phyloP scores from a whole-genome alignment of 1,284 basidiomycete species.

The Cryptococcus wingfieldii region DNA sequence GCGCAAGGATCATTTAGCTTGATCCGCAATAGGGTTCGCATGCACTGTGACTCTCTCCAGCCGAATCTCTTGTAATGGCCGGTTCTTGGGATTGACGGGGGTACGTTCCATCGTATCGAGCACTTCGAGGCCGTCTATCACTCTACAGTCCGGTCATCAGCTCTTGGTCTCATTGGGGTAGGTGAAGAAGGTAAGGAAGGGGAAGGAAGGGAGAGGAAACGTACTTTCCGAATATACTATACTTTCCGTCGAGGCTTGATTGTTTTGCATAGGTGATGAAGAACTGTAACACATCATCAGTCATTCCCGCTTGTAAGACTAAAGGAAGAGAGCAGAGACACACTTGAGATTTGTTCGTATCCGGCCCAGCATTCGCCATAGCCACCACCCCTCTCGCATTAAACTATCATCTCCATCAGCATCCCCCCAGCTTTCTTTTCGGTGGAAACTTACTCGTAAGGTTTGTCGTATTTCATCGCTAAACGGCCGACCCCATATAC shows the following conservation, averaged over 20 bases:
- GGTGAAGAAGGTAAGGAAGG: neutral
- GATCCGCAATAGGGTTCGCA: constrained; percentile 70
- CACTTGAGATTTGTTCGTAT: constrained; percentile 78
- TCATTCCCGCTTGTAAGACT: neutral
- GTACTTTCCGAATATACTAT: constrained; percentile 80
- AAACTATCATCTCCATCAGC: constrained; percentile 59
- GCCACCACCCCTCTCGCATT: constrained; percentile 89
- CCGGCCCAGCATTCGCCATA: constrained; percentile 91
- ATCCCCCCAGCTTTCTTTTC: neutral
- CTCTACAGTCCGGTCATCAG: constrained; percentile 49
- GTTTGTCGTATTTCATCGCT: constrained; percentile 85
- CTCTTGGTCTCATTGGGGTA: neutral
- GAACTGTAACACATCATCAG: constrained; percentile 58
- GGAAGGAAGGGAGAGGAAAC: constrained; percentile 15
- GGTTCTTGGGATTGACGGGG: constrained; percentile 84
- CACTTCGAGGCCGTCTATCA: constrained; percentile 89
- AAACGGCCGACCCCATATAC: constrained; percentile 68
- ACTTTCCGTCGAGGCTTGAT: constrained; percentile 85
- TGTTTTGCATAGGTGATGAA: constrained; percentile 92
- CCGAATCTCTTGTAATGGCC: constrained; percentile 79
- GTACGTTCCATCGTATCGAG: constrained; percentile 84
- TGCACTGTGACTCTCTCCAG: constrained; percentile 82
- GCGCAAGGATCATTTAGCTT: constrained; percentile 12
- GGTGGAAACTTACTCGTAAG: constrained; percentile 64
- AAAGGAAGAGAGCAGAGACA: constrained; percentile 1